Conservation (phyloP, 2,329 filamentous ascomycete genomes). For the Elsinoe batatas region DNA sequence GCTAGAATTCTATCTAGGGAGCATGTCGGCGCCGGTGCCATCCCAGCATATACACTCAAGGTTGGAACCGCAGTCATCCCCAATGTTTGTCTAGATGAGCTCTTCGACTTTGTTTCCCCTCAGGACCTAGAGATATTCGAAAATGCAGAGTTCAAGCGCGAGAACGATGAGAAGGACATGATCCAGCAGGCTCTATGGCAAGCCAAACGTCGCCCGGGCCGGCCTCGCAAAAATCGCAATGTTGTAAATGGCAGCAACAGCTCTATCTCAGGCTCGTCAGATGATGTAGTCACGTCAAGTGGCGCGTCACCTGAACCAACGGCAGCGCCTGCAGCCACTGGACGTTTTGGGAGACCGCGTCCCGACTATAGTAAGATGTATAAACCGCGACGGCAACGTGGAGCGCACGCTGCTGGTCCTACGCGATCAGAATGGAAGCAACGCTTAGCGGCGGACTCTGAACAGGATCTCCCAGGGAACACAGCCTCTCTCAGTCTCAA, state of each 20-base stretch:
- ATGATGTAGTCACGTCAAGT: conserved; percentile 11
- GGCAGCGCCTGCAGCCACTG: not conserved
- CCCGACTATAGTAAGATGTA: conserved; percentile 25
- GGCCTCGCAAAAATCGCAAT: not conserved
- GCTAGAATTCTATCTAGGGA: conserved; percentile 22
- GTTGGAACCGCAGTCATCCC: conserved; percentile 21
- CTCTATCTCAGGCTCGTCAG: conserved; percentile 7
- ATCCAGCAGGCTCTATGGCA: not conserved
- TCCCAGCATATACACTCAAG: conserved; percentile 21
- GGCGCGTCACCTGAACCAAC: not conserved
- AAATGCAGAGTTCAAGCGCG: conserved; percentile 23
- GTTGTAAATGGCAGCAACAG: not conserved
- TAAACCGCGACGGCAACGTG: conserved; percentile 13
- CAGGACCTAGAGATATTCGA: conserved; percentile 27
- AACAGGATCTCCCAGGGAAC: not conserved
- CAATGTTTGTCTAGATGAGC: conserved; percentile 23
- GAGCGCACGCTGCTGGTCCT: not conserved
- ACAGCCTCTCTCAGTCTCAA: not conserved
- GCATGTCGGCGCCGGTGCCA: conserved; percentile 16
- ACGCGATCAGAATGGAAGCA: not conserved
- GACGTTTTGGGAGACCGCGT: conserved; percentile 22
- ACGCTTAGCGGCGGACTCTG: not conserved
- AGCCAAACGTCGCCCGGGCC: not conserved
- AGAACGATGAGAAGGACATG: conserved; percentile 18
- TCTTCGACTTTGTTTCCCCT: conserved; percentile 27